Evolutionary conservation across 768 basidiomycete genomes (phyloP).

Genomic region (Calvatia gigantea): DNA sequence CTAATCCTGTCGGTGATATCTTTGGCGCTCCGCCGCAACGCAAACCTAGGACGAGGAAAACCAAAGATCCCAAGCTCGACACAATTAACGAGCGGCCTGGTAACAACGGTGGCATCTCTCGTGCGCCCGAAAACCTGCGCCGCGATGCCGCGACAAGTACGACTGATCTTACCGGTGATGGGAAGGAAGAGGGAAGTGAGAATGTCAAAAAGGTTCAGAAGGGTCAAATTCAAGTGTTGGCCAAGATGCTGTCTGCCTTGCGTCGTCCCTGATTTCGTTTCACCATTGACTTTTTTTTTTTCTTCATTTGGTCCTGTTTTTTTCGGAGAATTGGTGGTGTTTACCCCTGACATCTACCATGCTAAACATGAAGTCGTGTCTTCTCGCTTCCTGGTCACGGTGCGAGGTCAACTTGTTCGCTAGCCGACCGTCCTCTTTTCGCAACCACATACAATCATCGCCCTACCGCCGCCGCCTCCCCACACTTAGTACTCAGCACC

Average conservation of each 20-base stretch:
- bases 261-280: constrained; percentile 36
- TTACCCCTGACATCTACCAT: constrained; percentile 7
- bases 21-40: constrained; percentile 59
- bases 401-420: constrained; percentile 2
- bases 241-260: constrained; percentile 87
- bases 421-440: not conserved
- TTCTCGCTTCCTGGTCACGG: not conserved
- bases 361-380: constrained; percentile 12
- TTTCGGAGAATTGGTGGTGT: constrained; percentile 12
- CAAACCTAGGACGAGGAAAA: constrained; percentile 65
- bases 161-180: constrained; percentile 55
- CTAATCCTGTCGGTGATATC: constrained; percentile 59
- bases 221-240: constrained; percentile 85
- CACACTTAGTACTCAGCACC: constrained; percentile 6
- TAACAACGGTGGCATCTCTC: constrained; percentile 23
- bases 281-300: constrained; percentile 7
- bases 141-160: constrained; percentile 73
- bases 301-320: constrained; percentile 6
- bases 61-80: constrained; percentile 63
- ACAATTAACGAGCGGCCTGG: constrained; percentile 72
- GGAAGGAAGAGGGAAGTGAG: constrained; percentile 38
- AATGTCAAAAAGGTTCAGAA: constrained; percentile 73
- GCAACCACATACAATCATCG: not conserved
- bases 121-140: constrained; percentile 45
- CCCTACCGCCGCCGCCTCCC: not conserved